Conservation (phyloP, 2,329 filamentous ascomycete species). For the Penicillium sumatraense region DNA sequence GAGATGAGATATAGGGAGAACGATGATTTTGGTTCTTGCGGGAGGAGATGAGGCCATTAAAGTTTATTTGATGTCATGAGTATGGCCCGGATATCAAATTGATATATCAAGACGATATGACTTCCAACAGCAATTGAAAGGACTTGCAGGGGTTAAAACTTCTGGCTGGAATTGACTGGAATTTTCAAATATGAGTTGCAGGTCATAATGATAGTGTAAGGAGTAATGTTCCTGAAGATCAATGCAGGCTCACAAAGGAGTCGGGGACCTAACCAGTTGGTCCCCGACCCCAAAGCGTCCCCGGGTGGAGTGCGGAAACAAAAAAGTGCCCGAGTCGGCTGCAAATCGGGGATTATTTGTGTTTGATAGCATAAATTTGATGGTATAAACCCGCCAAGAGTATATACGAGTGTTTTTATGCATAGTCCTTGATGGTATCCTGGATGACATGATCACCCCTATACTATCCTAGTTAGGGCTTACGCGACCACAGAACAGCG, state of each 20-base stretch:
- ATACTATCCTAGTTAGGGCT: not conserved
- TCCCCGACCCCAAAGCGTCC: not conserved
- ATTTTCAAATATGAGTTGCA: too few species aligned
- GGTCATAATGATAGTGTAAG: too few species aligned
- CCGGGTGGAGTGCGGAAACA: not conserved
- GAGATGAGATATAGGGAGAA: not conserved
- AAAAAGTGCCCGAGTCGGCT: not conserved
- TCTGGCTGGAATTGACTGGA: too few species aligned
- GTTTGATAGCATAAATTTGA: too few species aligned
- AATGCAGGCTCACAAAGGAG: not conserved
- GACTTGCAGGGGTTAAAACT: too few species aligned
- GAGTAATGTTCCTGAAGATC: not conserved
- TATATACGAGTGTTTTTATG: not conserved
- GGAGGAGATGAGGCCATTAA: not conserved
- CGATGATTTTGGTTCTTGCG: not conserved
- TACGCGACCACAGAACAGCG: not conserved
- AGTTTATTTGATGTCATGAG: constrained; percentile 17
- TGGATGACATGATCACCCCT: too few species aligned
- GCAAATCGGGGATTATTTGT: not conserved
- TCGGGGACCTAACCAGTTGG: not conserved
- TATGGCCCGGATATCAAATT: not conserved
- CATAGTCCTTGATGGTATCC: too few species aligned
- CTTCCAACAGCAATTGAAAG: too few species aligned
- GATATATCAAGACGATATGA: not conserved
- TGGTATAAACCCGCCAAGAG: too few species aligned